A percentile compares a stretch with the other conserved stretches of the same genome.
phyloP scores from a whole-genome alignment of 331 rosid species.

The Prunus yedoensis region DNA sequence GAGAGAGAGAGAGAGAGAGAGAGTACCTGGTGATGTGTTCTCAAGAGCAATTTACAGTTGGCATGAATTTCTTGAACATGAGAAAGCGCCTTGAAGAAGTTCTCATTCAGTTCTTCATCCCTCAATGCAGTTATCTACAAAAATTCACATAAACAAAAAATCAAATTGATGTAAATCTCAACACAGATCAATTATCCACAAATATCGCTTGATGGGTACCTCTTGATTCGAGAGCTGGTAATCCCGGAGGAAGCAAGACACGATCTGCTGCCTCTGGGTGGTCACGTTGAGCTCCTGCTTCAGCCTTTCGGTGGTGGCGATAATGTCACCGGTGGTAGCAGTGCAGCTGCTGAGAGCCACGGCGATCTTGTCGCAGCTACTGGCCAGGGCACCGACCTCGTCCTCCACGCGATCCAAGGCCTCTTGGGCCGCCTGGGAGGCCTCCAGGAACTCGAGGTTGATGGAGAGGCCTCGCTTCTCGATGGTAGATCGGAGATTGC shows the following conservation, averaged over 20 bases:
- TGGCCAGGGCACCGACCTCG: constrained; percentile 67
- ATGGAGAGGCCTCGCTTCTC: constrained; percentile 87
- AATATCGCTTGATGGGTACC: constrained; percentile 30
- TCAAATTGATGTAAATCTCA: not conserved
- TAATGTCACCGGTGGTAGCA: constrained; percentile 85
- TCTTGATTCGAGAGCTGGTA: constrained; percentile 90
- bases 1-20: too few species aligned
- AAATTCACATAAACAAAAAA: constrained; percentile 22
- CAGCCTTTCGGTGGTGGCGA: constrained; percentile 87
- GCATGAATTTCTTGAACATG: constrained; percentile 96
- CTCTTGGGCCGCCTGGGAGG: constrained; percentile 67
- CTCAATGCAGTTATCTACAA: constrained; percentile 75
- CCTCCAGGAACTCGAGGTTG: constrained; percentile 69
- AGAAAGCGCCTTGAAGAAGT: constrained; percentile 88
- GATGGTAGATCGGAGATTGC: constrained; percentile 85
- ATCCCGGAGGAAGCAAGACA: constrained; percentile 83
- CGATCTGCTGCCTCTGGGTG: constrained; percentile 86
- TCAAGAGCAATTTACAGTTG: constrained; percentile 82
- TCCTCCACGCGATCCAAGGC: constrained; percentile 86
- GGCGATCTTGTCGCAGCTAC: constrained; percentile 87
- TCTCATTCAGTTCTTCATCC: constrained; percentile 73
- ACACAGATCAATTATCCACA: not conserved
- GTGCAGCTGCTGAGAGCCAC: constrained; percentile 76
- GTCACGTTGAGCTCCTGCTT: constrained; percentile 84
- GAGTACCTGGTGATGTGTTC: constrained; percentile 94